phyloP scores from a whole-genome alignment of 2,329 filamentous ascomycete species.

The Colletotrichum plurivorum region DNA sequence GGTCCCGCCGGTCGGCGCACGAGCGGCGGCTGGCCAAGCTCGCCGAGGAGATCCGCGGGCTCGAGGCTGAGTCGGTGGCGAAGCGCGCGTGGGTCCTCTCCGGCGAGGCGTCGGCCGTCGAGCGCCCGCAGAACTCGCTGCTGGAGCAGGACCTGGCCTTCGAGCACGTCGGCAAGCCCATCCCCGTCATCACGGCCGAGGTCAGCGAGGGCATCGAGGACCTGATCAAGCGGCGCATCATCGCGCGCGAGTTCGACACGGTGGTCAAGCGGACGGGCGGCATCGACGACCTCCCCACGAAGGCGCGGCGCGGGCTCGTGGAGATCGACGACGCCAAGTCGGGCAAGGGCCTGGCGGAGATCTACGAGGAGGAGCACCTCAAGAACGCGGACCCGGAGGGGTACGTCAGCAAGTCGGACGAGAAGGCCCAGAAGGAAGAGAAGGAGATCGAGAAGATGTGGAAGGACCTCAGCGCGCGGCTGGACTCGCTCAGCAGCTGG shows the following conservation, averaged over 20 bases:
- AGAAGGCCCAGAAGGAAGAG: constrained; percentile 86
- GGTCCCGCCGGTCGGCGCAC: constrained; percentile 84
- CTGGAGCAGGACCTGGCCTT: constrained; percentile 97
- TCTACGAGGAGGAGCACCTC: constrained; percentile 95
- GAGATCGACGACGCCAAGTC: constrained; percentile 90
- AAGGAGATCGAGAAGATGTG: constrained; percentile 86
- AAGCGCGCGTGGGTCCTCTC: constrained; percentile 92
- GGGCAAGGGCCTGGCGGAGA: constrained; percentile 88
- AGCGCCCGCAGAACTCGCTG: constrained; percentile 90
- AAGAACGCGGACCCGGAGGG: constrained; percentile 81
- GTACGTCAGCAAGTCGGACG: constrained; percentile 85
- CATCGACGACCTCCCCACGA: constrained; percentile 67
- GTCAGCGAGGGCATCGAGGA: constrained; percentile 92
- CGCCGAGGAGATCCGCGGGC: constrained; percentile 88
- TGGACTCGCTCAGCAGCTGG: constrained; percentile 93
- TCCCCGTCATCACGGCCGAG: constrained; percentile 93
- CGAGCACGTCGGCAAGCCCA: constrained; percentile 93
- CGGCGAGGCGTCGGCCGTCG: constrained; percentile 86
- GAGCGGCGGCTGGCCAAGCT: constrained; percentile 90
- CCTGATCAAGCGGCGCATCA: constrained; percentile 92
- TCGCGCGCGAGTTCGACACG: constrained; percentile 93
- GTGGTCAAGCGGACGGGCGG: constrained; percentile 82
- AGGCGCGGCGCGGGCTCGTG: constrained; percentile 78
- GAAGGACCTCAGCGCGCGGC: constrained; percentile 82
- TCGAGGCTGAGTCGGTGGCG: constrained; percentile 90